These are phyloP conservation scores for Aspergillus arachidicola DNA, from an alignment of 2,329 filamentous ascomycete species.

Conservation along the genomic window DNA sequence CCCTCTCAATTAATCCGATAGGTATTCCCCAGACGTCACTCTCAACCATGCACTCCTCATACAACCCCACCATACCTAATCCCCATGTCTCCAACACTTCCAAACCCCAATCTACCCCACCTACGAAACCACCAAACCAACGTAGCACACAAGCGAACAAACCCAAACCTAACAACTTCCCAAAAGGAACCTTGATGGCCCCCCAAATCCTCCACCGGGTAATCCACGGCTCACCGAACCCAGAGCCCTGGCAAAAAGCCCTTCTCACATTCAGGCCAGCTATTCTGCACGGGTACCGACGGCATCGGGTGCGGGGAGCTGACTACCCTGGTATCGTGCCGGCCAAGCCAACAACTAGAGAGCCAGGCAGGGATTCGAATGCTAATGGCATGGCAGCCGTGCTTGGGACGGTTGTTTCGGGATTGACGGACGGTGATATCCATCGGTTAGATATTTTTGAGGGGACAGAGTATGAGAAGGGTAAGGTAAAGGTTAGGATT, in stretches of 20 bases:
- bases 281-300: constrained; percentile 71
- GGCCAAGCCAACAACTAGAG: not conserved
- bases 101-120: constrained; percentile 5
- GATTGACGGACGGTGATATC: constrained; percentile 77
- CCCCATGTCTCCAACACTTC: not conserved
- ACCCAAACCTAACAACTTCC: constrained; percentile 11
- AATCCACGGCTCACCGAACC: constrained; percentile 65
- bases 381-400: constrained; percentile 53
- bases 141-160: not conserved
- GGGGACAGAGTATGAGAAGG: constrained; percentile 69
- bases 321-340: constrained; percentile 81
- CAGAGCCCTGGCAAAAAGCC: constrained; percentile 52
- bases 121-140: constrained; percentile 5
- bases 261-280: constrained; percentile 71
- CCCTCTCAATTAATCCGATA: not conserved
- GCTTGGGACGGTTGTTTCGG: constrained; percentile 74
- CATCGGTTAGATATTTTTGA: constrained; percentile 79
- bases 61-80: not conserved
- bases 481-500: constrained; percentile 49
- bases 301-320: constrained; percentile 66
- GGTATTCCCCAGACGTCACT: not conserved
- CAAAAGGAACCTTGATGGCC: constrained; percentile 70
- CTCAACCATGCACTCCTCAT: not conserved
- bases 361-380: not conserved
- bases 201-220: constrained; percentile 83